Evolutionary conservation across 768 basidiomycete genomes (phyloP), one percentile per base, ranked within the genome.

Genomic region (Chalciporus chontae): DNA sequence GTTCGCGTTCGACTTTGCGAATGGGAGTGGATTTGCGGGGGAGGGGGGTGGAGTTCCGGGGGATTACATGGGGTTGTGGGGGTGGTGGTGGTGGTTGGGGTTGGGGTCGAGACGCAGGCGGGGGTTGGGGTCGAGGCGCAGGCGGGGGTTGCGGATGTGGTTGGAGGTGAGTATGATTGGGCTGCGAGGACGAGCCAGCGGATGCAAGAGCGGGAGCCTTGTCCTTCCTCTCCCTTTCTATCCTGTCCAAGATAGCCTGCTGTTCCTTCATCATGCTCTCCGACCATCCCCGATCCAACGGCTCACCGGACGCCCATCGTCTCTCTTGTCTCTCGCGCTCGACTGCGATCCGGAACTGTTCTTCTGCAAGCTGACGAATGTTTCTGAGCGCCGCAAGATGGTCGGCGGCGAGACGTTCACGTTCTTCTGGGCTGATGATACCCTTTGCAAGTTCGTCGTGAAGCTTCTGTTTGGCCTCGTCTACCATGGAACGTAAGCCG

Each of bases 401-500:
- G 34, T 80, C 74, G 0, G 60, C 45, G 56, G 56, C 58, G 31
- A 79, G 59, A n/a, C 63, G 66, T 13, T 74, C 66, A 6, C 74
- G 68, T 40, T 66, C 57, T 15, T 55, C 49, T 3, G 61, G 66
- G 36, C 56, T 45, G 49, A 71, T 57, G 61, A 77, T 53, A 48
- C 64, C 59, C 66, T 75, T 65, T 60, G 73, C 71, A 13, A 88
- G 69, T 61, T 80, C 75, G 14, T 69, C 65, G 31, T 80, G 73
- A 32, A 80, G 66, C 50, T 78, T 80, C 50, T 79, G 75, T 67
- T 82, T 82, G 17, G 87, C 80, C 51, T 85, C 85, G 47, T 82
- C 76, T 52, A 85, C 75, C 55, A 66, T 63, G 40, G 65, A 59
- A 32, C 55, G 60, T 43, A 73, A 60, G 8, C 68, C 69, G 2